Conservation (phyloP, 257 asterid genomes). For the Solanum dulcamara region DNA sequence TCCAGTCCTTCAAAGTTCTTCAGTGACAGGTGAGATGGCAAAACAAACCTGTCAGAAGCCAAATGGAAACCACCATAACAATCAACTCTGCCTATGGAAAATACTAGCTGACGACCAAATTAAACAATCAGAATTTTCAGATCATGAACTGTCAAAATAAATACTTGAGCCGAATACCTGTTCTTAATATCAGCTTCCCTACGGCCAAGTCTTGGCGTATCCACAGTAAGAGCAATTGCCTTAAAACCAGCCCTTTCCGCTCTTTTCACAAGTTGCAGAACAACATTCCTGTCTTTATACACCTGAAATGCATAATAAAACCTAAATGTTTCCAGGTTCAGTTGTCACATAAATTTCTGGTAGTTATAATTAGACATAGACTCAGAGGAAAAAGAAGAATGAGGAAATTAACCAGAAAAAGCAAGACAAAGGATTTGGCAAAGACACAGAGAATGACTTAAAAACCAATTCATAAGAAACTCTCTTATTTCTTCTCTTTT, state of each 20-base stretch:
- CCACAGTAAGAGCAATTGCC: slow-evolving; percentile 77
- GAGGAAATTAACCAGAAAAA: neutral
- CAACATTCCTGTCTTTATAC: slow-evolving; percentile 47
- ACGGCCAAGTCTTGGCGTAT: slow-evolving; percentile 77
- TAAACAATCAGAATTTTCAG: neutral
- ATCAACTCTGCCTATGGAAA: neutral
- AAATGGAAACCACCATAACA: neutral
- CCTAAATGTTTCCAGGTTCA: neutral
- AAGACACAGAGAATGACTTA: neutral
- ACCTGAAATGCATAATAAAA: slow-evolving; percentile 26
- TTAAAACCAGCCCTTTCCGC: slow-evolving; percentile 80
- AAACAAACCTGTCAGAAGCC: slow-evolving; percentile 37
- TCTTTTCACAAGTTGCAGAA: slow-evolving; percentile 53
- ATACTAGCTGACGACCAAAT: neutral
- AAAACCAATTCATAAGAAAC: neutral
- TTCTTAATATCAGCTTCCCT: slow-evolving; percentile 91
- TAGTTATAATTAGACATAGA: neutral
- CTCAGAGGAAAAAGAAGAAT: neutral
- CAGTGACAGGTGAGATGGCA: slow-evolving; percentile 57
- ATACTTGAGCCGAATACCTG: slow-evolving; percentile 26
- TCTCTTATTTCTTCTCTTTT: neutral
- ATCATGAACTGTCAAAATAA: neutral
- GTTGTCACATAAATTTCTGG: neutral
- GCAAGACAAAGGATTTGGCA: neutral
- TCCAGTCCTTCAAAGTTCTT: slow-evolving; percentile 64